Evolutionary conservation across 2,329 filamentous ascomycete genomes (phyloP), one percentile per base, ranked within the genome.

Genomic region (Exophiala sideris): DNA sequence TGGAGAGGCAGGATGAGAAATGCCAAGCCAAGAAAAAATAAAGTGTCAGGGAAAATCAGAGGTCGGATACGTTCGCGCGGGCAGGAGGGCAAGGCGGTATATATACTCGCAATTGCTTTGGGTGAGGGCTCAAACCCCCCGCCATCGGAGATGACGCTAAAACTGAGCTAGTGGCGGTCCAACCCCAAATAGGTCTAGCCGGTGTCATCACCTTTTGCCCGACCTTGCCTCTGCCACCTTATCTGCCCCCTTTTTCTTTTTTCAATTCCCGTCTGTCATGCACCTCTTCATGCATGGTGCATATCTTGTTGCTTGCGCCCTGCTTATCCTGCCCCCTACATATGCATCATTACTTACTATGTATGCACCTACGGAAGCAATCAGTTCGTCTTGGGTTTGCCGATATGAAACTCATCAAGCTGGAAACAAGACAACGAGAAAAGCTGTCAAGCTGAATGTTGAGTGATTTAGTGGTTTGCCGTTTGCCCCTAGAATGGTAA

Each of bases 1-100:
- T 40, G 41, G 51, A 33, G 44, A 49, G 47, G 51, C 39, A 34
- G 50, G 38, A 48, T 45, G 45, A 41, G 47, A 36, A 50, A 38
- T 50, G 56, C 56, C 56, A 58, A 58, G 56, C 57, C 50, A 56
- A 53, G 48, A 57, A 57, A 59, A 57, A 57, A 59, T 29, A 29
- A 8, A 29, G 24, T 54, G 54, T 57, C 50, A 54, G 7, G 24
- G 48, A 51, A 45, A 50, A 40, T 39, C 39, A 49, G 44, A 54
- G 48, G 50, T 57, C 53, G 57, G 53, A 38, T 49, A 46, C 51
- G 41, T 40, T 54, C 53, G 57, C 50, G 55, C 48, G 48, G 47
- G 51, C 48, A 38, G 56, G 52, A 50, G 52, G 56, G 44, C 46
- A 52, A 51, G 54, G 44, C 44, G 24, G 47, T 41, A 52, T 59